Conservation (phyloP, 495 filamentous ascomycete species). For the Neurospora tetrasperma region DNA sequence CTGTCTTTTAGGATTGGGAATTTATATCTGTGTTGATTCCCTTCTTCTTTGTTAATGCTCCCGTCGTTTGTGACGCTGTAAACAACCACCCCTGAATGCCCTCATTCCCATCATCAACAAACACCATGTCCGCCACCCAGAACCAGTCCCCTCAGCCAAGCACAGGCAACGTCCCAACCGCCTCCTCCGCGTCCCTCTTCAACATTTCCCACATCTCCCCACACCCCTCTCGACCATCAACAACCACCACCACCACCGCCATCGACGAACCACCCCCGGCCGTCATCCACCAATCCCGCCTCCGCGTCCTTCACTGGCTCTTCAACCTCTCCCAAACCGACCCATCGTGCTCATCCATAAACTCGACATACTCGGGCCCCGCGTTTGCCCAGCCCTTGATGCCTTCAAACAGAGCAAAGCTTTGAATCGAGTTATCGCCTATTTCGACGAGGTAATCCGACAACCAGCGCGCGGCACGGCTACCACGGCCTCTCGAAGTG, state of each 20-base stretch:
- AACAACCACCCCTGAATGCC: background rate
- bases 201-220: background rate
- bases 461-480: conserved; percentile 55
- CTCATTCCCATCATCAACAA: background rate
- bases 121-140: background rate
- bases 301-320: background rate
- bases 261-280: background rate
- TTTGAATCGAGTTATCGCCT: conserved; percentile 36
- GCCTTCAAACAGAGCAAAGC: conserved; percentile 47
- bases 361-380: conserved; percentile 43
- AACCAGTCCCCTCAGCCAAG: background rate
- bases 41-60: background rate
- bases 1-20: background rate
- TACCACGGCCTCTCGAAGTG: conserved; percentile 57
- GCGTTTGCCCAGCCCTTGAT: conserved; percentile 55
- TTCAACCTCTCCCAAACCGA: conserved; percentile 30
- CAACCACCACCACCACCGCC: background rate
- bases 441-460: conserved; percentile 46
- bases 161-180: background rate
- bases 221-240: background rate
- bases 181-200: background rate
- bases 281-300: background rate
- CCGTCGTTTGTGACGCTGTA: background rate
- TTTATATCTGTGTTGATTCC: background rate
- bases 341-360: conserved; percentile 51